These are phyloP conservation scores for Halenospora varia DNA, from an alignment of 495 filamentous ascomycete species.

Conservation along the genomic window DNA sequence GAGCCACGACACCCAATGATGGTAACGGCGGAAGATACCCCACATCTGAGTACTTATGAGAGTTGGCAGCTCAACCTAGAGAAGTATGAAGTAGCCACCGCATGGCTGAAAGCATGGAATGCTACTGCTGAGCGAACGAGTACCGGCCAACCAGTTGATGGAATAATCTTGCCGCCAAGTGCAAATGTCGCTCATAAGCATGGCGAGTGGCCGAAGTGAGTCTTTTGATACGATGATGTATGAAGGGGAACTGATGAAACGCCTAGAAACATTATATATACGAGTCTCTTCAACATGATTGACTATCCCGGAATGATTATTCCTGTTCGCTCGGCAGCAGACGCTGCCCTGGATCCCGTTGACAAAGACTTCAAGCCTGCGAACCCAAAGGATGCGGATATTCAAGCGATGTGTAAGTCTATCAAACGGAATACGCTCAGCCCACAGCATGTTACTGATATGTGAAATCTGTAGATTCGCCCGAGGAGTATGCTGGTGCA, in stretches of 20 bases:
- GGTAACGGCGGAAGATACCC: neutral
- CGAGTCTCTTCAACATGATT: conserved; percentile 64
- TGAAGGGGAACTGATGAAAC: conserved; percentile 38
- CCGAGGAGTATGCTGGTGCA: conserved; percentile 38
- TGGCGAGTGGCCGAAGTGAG: conserved; percentile 6
- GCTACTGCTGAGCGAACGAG: conserved; percentile 45
- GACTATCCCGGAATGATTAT: conserved; percentile 59
- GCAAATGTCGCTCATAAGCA: conserved; percentile 3
- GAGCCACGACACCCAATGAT: conserved; percentile 35
- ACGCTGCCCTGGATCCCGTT: conserved; percentile 25
- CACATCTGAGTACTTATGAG: neutral
- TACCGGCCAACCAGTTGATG: conserved; percentile 53
- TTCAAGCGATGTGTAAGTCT: conserved; percentile 10
- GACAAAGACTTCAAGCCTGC: conserved; percentile 32
- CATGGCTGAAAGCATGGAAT: conserved; percentile 62
- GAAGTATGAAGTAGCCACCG: conserved; percentile 50
- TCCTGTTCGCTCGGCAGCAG: conserved; percentile 30
- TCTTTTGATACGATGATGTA: neutral
- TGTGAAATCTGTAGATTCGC: conserved; percentile 20
- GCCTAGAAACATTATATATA: conserved; percentile 62
- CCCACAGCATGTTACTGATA: neutral
- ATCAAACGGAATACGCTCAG: too few relatives aligned
- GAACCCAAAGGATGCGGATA: neutral
- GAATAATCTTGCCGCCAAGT: conserved; percentile 29
- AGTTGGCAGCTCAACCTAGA: conserved; percentile 23